A percentile compares a stretch with the other conserved stretches of the same genome.
Evolutionary conservation across 352 stramenopile genomes (phyloP).

Genomic region (Globisporangium mamillatum): DNA sequence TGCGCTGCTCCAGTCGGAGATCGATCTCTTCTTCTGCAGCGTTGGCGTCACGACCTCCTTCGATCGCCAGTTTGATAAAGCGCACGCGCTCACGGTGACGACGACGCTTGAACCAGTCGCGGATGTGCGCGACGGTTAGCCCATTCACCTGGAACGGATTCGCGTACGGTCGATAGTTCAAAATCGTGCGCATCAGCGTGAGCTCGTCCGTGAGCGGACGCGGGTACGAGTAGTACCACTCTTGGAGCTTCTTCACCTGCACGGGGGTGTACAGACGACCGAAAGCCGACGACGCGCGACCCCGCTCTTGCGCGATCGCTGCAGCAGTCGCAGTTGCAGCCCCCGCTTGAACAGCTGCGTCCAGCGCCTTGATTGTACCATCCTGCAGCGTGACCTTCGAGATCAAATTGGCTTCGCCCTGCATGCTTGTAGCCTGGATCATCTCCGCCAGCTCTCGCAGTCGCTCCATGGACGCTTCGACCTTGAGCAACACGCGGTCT

Average conservation of each 20-base stretch:
- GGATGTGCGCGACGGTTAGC: conserved; percentile 65
- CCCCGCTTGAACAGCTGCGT: conserved; percentile 56
- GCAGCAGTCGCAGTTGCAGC: conserved; percentile 60
- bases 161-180: conserved; percentile 76
- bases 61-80: conserved; percentile 69
- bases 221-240: conserved; percentile 84
- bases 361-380: conserved; percentile 54
- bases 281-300: conserved; percentile 48
- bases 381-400: conserved; percentile 68
- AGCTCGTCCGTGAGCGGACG: conserved; percentile 75
- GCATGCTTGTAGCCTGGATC: conserved; percentile 82
- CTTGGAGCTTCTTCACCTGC: conserved; percentile 78
- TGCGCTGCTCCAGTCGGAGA: conserved; percentile 72
- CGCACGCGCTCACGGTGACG: conserved; percentile 76
- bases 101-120: conserved; percentile 85
- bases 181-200: conserved; percentile 79
- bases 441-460: conserved; percentile 76
- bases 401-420: conserved; percentile 76
- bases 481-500: conserved; percentile 70
- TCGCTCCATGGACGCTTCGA: conserved; percentile 67
- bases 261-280: conserved; percentile 54
- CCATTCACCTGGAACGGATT: conserved; percentile 63
- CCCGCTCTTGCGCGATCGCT: conserved; percentile 71
- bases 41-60: conserved; percentile 52
- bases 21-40: conserved; percentile 78